Base-by-base conservation (phyloP, 2,329 filamentous ascomycete species). In the Clonostachys byssicola region DNA sequence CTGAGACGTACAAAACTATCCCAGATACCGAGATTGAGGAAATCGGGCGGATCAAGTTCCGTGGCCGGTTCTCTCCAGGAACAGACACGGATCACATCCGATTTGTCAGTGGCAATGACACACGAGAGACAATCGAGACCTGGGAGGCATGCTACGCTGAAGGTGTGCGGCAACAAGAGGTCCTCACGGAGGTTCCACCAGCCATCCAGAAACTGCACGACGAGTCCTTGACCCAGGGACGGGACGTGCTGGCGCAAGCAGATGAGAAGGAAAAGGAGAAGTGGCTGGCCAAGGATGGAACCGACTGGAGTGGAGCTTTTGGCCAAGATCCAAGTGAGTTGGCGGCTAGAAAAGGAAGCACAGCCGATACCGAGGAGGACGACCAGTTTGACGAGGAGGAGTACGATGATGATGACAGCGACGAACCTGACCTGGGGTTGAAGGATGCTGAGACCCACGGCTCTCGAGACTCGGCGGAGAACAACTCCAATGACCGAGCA, bases 141-240 rank as follows among this genome's bases (percentile, higher is more conserved):
- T 97, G 92, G 90, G 91, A 96, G 65, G 89, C 91, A 1, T 96
- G 92, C 63, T 81, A 87, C 39, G 83, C 90, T 0, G 92, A 97
- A 64, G 92, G 92, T 12, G 89, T 96, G 0, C 83, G 94, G 3
- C 68, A 75, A 13, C 79, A 84, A 47, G 78, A 82, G 30, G 89
- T 96, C 1, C 71, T 78, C 10, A 78, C 83, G 20, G 86, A 95
- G 58, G 73, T 96, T 1, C 89, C 91, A 0, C 80, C 84, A 1
- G 69, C 80, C 12, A 77, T 92, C 0, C 81, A 88, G 63, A 77
- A 86, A 56, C 73, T 96, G 12, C 92, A 97, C 62, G 88, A 95
- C 33, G 75, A 88, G 51, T 92, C 88, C 0, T 70, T 96, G 35
- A 85, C 85, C 0, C 78, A 92, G 45, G 88, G 88, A 3, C 82